Evolutionary conservation across 805 yeast genomes (phyloP), one percentile per base, ranked within the genome.

Genomic region (Candida bentonensis): DNA sequence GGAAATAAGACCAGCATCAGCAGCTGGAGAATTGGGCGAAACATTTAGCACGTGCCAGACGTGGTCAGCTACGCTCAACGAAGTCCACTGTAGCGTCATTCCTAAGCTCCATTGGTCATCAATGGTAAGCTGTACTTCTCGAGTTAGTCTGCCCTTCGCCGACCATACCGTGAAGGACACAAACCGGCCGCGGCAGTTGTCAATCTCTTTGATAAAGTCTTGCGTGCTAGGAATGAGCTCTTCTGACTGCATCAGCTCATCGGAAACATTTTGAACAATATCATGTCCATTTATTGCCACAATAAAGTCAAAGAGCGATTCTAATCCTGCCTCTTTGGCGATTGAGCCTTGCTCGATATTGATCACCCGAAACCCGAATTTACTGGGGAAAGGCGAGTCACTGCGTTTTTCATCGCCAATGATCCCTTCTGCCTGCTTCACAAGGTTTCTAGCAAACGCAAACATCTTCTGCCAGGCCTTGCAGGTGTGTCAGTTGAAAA

Each of bases 1-100:
- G 0, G 95, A 87, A 27, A 84, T 69, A 34, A 89, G 70, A 15
- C 92, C 95, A 0, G 95, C 85, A 42, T 64, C 64, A 51, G 80
- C 81, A 0, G 95, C 96, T 0, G 96, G 96, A 0, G 87, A 75
- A 46, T 74, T 73, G 11, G 77, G 76, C 46, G 79, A 78, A 11
- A 89, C 78, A 47, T 73, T 74, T 44, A 89, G 62, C 28, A 89
- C 78, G 53, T 87, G 94, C 82, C 95, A 89, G 11, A 87, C 94
- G 56, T 75, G 80, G 1, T 89, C 82, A 0, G 94, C 76, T 0
- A 86, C 73, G 23, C 72, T 67, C 33, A 87, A 56, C 17, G 94
- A 86, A 1, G 86, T 76, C 67, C 94, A 77, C 56, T 85, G 94
- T 1, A 86, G 65, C 11, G 81, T 65, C 21, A 62, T 23, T 1